Percentiles rank a stretch among this genome's conserved stretches.
These are phyloP conservation scores for Exophiala viscosa DNA, from an alignment of 2,329 filamentous ascomycete species.

Conservation along the genomic window DNA sequence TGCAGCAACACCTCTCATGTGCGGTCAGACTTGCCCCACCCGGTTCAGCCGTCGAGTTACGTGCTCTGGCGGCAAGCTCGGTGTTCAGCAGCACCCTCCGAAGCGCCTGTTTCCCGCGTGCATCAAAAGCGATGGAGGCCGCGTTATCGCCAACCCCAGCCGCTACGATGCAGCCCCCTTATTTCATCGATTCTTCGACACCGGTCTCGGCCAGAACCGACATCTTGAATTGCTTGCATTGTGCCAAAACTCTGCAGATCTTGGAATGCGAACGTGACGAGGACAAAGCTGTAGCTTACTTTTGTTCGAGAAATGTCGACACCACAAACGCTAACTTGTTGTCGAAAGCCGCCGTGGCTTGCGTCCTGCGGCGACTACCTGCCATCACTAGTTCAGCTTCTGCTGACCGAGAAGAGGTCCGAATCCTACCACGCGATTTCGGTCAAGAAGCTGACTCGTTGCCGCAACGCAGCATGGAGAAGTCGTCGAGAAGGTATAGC, in stretches of 20 bases:
- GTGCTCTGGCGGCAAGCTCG: conserved; percentile 57
- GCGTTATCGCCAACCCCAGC: conserved; percentile 36
- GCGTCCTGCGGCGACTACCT: conserved; percentile 23
- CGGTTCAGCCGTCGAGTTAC: conserved; percentile 65
- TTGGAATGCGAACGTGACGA: conserved; percentile 38
- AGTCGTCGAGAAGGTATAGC: conserved; percentile 29
- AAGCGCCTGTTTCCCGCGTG: conserved; percentile 30
- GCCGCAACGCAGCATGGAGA: conserved; percentile 11
- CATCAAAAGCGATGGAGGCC: conserved; percentile 50
- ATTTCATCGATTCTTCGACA: conserved; percentile 54
- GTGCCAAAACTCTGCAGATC: conserved; percentile 57
- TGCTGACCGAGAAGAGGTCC: conserved; percentile 23
- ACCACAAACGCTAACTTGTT: conserved; percentile 27
- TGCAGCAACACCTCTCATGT: conserved; percentile 58
- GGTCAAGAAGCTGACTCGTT: conserved; percentile 17
- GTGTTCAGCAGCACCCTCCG: conserved; percentile 53
- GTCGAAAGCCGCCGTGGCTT: conserved; percentile 21
- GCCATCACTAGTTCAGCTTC: conserved; percentile 3
- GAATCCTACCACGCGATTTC: conserved; percentile 14
- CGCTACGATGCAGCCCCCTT: conserved; percentile 29
- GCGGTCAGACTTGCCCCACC: conserved; percentile 72
- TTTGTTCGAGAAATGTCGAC: conserved; percentile 33
- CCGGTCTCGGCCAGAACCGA: conserved; percentile 49
- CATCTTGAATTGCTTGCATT: conserved; percentile 55
- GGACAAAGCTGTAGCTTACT: conserved; percentile 32